A percentile compares a stretch with the other conserved stretches of the same genome.
Evolutionary conservation across 1,284 basidiomycete species (phyloP).

Genomic region (Apiotrichum brassicae): DNA sequence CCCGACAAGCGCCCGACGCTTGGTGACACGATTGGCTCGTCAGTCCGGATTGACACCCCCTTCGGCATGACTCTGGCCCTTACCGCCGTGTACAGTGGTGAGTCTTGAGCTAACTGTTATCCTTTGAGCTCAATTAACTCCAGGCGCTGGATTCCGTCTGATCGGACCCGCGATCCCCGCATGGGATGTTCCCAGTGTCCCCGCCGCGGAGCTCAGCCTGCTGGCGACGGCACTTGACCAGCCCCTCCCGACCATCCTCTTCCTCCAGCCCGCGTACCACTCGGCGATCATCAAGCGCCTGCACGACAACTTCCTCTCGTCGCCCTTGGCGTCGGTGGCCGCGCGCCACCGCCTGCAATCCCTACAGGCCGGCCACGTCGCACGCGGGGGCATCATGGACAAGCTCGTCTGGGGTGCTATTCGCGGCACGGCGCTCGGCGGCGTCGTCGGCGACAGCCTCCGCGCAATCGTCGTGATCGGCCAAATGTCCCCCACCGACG

Average conservation of each 20-base stretch:
- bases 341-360: constrained; percentile 29
- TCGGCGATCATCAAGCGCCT: constrained; percentile 25
- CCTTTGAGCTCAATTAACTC: neutral
- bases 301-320: constrained; percentile 16
- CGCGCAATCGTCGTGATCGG: constrained; percentile 35
- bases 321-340: constrained; percentile 28
- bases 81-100: constrained; percentile 34
- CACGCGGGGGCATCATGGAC: constrained; percentile 29
- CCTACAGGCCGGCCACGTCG: constrained; percentile 32
- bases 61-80: constrained; percentile 44
- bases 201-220: constrained; percentile 22
- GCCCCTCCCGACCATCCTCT: constrained; percentile 35
- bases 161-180: constrained; percentile 22
- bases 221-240: constrained; percentile 14
- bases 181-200: constrained; percentile 14
- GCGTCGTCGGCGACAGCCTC: constrained; percentile 26
- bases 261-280: constrained; percentile 37
- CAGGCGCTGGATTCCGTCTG: constrained; percentile 33
- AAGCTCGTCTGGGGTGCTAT: constrained; percentile 26
- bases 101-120: neutral
- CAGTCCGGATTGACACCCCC: constrained; percentile 36
- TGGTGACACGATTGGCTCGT: constrained; percentile 35
- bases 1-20: constrained; percentile 43
- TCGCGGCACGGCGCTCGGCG: constrained; percentile 21
- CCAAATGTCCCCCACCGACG: constrained; percentile 8